These are phyloP conservation scores for Colletotrichum agaves DNA, from an alignment of 2,329 filamentous ascomycete species.

Conservation along the genomic window DNA sequence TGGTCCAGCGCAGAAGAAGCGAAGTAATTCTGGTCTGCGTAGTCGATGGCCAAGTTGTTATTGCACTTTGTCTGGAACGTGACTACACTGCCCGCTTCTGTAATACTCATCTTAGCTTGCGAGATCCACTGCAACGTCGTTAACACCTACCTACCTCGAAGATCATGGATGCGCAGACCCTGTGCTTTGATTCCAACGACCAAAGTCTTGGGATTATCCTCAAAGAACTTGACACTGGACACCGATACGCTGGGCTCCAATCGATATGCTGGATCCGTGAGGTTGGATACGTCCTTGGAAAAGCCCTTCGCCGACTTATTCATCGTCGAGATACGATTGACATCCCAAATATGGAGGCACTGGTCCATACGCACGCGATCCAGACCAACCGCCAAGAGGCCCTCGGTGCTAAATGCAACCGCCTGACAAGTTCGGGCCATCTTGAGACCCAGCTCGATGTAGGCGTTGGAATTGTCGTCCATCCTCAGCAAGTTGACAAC, in stretches of 20 bases:
- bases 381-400: constrained; percentile 80
- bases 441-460: constrained; percentile 75
- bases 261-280: constrained; percentile 67
- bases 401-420: constrained; percentile 79
- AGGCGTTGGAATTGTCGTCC: constrained; percentile 74
- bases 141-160: constrained; percentile 68
- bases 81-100: constrained; percentile 61
- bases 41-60: constrained; percentile 81
- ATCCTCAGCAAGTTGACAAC: constrained; percentile 80
- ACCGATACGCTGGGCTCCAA: constrained; percentile 78
- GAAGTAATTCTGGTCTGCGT: constrained; percentile 84
- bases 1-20: constrained; percentile 82
- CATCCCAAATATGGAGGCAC: constrained; percentile 85
- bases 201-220: constrained; percentile 78
- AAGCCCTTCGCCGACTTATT: constrained; percentile 61
- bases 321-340: constrained; percentile 68
- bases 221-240: constrained; percentile 84
- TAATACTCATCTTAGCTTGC: constrained; percentile 42
- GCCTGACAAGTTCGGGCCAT: constrained; percentile 83
- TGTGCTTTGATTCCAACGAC: constrained; percentile 81
- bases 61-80: constrained; percentile 75
- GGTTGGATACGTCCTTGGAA: constrained; percentile 57
- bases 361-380: constrained; percentile 85
- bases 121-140: background rate
- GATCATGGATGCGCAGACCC: constrained; percentile 80